These are phyloP conservation scores for Populus tomentosa DNA, from an alignment of 441 rosid species.

Conservation along the genomic window DNA sequence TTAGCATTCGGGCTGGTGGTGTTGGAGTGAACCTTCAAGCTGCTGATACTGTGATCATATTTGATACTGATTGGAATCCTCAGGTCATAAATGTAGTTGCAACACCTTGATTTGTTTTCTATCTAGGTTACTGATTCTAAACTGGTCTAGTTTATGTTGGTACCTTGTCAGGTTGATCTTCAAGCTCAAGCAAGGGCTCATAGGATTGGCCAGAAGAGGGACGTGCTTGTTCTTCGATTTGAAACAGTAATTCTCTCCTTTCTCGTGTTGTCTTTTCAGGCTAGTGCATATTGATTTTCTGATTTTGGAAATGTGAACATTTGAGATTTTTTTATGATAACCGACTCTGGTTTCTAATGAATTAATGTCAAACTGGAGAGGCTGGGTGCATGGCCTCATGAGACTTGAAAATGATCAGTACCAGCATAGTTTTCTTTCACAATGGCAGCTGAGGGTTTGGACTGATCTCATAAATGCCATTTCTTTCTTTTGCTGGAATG, in stretches of 20 bases:
- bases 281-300: conserved; percentile 9
- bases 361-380: neutral
- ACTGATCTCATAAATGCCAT: neutral
- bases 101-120: conserved; percentile 8
- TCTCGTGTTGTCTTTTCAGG: conserved; percentile 1
- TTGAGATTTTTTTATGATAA: neutral
- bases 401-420: neutral
- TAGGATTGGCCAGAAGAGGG: conserved; percentile 97
- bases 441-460: neutral
- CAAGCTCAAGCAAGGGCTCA: conserved; percentile 99
- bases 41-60: conserved; percentile 92
- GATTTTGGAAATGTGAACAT: conserved; percentile 1
- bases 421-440: neutral
- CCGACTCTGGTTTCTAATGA: neutral
- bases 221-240: conserved; percentile 91
- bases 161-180: conserved; percentile 70
- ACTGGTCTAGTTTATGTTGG: conserved; percentile 6
- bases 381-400: neutral
- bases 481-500: neutral
- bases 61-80: conserved; percentile 98
- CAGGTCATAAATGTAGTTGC: conserved; percentile 47
- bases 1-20: conserved; percentile 96
- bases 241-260: conserved; percentile 58
- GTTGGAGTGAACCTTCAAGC: conserved; percentile 98
- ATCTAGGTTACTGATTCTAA: conserved; percentile 3